Percentiles rank a stretch among this genome's conserved stretches.
phyloP scores from a whole-genome alignment of 2,329 filamentous ascomycete species.

The Kalaharituber pfeilii region DNA sequence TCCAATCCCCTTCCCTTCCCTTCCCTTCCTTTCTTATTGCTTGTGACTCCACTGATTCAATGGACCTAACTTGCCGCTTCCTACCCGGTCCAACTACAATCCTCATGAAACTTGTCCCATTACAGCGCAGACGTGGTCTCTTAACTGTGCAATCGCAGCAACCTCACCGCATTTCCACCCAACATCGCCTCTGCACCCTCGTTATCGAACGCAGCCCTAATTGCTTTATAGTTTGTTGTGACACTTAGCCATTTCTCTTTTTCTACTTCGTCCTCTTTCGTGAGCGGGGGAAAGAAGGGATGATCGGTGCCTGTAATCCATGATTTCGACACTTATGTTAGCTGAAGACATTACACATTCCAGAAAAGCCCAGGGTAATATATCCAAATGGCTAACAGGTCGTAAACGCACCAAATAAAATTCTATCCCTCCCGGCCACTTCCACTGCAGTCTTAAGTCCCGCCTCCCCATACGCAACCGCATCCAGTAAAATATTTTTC shows the following conservation, averaged over 20 bases:
- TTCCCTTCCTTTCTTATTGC: too few species aligned
- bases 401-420: conserved; percentile 49
- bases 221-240: conserved; percentile 32
- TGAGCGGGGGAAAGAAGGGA: conserved; percentile 66
- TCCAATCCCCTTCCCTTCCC: too few species aligned
- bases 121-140: too few species aligned
- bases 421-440: conserved; percentile 47
- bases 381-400: too few species aligned
- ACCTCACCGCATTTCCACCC: conserved; percentile 31
- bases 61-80: too few species aligned
- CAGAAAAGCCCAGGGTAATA: too few species aligned
- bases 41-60: too few species aligned
- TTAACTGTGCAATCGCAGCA: conserved; percentile 30
- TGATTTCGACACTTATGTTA: conserved; percentile 9
- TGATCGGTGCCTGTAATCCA: conserved; percentile 50
- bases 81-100: too few species aligned
- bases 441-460: conserved; percentile 54
- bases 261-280: conserved; percentile 34
- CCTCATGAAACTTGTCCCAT: too few species aligned
- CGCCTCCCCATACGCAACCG: conserved; percentile 64
- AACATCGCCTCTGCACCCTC: conserved; percentile 26
- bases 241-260: conserved; percentile 32
- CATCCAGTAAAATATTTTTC: conserved; percentile 73
- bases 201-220: conserved; percentile 26
- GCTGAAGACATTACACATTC: too few species aligned